Evolutionary conservation across 768 basidiomycete species (phyloP), one percentile per base, ranked within the genome.

Genomic region (Auriculariales sp.): DNA sequence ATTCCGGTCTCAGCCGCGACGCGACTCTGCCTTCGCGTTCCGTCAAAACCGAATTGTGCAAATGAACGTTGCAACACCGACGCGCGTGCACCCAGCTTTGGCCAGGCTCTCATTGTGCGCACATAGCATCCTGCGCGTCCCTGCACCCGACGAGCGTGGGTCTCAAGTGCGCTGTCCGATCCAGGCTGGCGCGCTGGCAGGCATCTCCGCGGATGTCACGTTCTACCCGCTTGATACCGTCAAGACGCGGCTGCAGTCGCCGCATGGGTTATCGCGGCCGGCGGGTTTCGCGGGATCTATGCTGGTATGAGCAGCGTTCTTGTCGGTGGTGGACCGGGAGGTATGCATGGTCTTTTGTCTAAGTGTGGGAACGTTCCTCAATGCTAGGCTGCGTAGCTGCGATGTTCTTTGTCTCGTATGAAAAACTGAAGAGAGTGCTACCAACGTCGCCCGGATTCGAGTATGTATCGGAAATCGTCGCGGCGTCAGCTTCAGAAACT

Each of bases 221-320:
- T 93, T 99, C 69, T 99, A 91, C 64, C 94, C 94, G 1, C 79
- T 99, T 51, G 94, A 99, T 67, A 95, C 94, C 1, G 66, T 98
- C 62, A 99, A 99, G 67, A 98, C 95, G 32, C 82, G 94, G 45
- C 72, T 95, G 29, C 94, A 99, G 59, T 84, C 91, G 4, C 62
- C 79, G 2, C 81, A 87, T 58, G 95, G 94, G 15, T 97, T 99
- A 61, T 77, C 39, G 68, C 70, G 27, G 81, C 90, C 2, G 94
- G 94, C 14, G 95, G 92, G 0, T 87, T 97, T 64, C 77, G 66
- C 47, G 92, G 90, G 7, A 75, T 98, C 4, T 99, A 99, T 67
- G 83, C 85, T 56, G 94, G 94, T 6, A 69, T 99, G 3, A 93
- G 92, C 25, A 94, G 91, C 61, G 92, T 97, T 5, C 78, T 89